Percentiles rank a stretch among this genome's conserved stretches.
Evolutionary conservation across 441 rosid species (phyloP).

Genomic region (Pelargonium cotyledonis): DNA sequence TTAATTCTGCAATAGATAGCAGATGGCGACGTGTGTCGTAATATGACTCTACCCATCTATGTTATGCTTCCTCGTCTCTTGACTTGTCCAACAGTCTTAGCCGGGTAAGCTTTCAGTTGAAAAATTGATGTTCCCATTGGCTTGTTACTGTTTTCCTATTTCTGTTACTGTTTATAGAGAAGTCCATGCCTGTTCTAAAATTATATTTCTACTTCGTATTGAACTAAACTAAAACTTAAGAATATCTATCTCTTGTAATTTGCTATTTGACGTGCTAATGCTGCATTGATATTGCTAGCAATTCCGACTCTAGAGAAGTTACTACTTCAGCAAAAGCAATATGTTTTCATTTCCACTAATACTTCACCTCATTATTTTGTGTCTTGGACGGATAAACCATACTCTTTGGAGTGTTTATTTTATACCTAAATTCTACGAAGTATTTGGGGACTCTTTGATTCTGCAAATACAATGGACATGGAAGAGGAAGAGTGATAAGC

Average conservation of each 20-base stretch:
- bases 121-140: neutral
- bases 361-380: too few relatives aligned
- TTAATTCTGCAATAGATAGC: conserved; percentile 40
- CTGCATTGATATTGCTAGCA: too few relatives aligned
- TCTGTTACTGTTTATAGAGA: neutral
- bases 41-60: conserved; percentile 60
- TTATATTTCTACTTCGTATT: neutral
- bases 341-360: too few relatives aligned
- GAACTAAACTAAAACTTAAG: neutral
- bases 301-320: too few relatives aligned
- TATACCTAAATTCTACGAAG: too few relatives aligned
- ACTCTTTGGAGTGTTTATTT: too few relatives aligned
- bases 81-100: conserved; percentile 71
- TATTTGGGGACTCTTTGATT: too few relatives aligned
- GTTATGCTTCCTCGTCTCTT: conserved; percentile 76
- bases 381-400: too few relatives aligned
- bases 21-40: conserved; percentile 76
- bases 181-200: neutral
- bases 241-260: neutral
- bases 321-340: too few relatives aligned
- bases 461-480: too few relatives aligned
- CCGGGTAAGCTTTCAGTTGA: conserved; percentile 47
- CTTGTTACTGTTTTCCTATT: neutral
- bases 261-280: too few relatives aligned
- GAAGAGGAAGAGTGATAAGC: too few relatives aligned